phyloP scores from a whole-genome alignment of 495 filamentous ascomycete species.

The Aspergillus hancockii region DNA sequence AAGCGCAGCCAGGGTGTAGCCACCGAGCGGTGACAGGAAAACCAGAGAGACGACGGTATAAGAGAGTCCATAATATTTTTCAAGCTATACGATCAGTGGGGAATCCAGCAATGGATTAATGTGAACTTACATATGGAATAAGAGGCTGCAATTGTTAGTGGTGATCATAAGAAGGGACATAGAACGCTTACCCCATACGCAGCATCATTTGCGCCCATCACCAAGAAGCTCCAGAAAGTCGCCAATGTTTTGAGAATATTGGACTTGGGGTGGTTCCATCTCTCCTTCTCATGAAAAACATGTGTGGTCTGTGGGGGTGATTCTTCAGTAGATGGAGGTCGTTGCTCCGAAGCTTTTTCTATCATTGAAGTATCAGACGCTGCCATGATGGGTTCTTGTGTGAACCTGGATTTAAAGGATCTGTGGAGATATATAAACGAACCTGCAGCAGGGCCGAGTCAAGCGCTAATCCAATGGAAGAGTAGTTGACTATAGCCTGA shows the following conservation, averaged over 20 bases:
- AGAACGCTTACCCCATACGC: slow-evolving; percentile 65
- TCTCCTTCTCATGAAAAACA: neutral
- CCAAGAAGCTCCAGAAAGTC: slow-evolving; percentile 71
- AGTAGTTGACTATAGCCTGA: neutral
- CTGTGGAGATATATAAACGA: neutral
- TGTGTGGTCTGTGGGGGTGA: neutral
- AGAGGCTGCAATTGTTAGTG: slow-evolving; percentile 48
- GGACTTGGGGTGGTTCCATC: slow-evolving; percentile 69
- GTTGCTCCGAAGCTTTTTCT: neutral
- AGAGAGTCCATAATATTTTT: slow-evolving; percentile 56
- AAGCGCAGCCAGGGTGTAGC: slow-evolving; percentile 57
- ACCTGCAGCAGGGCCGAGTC: neutral
- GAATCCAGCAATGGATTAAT: too few relatives aligned
- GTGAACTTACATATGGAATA: slow-evolving; percentile 51
- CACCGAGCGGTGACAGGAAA: slow-evolving; percentile 61
- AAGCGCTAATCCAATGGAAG: neutral
- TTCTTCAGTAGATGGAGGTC: neutral
- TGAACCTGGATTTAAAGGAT: too few relatives aligned
- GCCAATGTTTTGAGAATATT: slow-evolving; percentile 67
- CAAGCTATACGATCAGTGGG: slow-evolving; percentile 42
- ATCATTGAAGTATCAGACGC: too few relatives aligned
- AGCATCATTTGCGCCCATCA: slow-evolving; percentile 81
- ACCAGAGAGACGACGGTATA: slow-evolving; percentile 61
- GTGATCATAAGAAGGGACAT: slow-evolving; percentile 4
- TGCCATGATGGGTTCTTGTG: too few relatives aligned